Evolutionary conservation across 192 early-diverging fungal genomes (phyloP), one percentile per base, ranked within the genome.

Genomic region (Glomus cerebriforme): DNA sequence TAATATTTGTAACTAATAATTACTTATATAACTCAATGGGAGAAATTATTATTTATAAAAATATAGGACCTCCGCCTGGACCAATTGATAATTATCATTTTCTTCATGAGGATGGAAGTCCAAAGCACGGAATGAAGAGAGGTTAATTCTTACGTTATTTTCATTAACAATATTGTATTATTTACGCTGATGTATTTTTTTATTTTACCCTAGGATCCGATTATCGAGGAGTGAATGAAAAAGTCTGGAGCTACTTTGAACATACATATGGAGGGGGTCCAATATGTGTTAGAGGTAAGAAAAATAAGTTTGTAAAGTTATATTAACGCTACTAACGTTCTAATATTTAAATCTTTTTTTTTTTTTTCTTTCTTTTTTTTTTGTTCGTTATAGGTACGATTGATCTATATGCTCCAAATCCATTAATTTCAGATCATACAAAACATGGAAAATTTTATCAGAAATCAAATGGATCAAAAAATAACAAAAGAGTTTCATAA

Each of bases 91-190:
- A 85, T 73, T 81, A 78, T 45, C 78, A 79, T 47, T 85, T 85
- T 65, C 60, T 85, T 8, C 79, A 81, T 27, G 82, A 82, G 9
- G 80, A 85, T 63, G 84, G 82, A 19, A 80, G 80, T 6, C 84
- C 84, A 2, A 77, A 81, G 65, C 80, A 70, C 3, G 80, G 82
- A n/a, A 85, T 85, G 84, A 81, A 80, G 63, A 80, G 82, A 83
- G 82, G 84, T 81, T 60, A 54, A 43, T 54, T 26, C 26, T 13
- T 49, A 31, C 13, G 60, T 54, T 0, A 4, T 39, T 75, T 22
- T 32, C 27, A 26, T 8, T 37, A n/a, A 22, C 0, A 9, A n/a
- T 9, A 19, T 58, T 13, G 3, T n/a, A n/a, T 47, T 19, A 19
- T 26, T 26, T 26, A 26, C 2, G 4, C 7, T 60, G 27, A 59